phyloP scores from a whole-genome alignment of 257 asterid genomes.

The Solanum paucissectum region DNA sequence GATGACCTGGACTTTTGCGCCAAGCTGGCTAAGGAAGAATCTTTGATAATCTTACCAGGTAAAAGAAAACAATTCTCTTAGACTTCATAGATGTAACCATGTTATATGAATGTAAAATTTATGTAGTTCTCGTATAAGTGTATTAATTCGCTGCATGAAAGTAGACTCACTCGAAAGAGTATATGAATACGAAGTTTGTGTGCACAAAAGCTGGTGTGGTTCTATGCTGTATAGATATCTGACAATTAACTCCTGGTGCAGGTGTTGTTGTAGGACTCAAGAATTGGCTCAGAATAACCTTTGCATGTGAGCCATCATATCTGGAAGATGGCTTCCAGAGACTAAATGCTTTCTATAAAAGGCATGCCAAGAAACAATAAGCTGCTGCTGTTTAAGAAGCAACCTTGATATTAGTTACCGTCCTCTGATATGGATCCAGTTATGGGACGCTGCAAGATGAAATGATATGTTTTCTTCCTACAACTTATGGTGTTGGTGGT shows the following conservation, averaged over 20 bases:
- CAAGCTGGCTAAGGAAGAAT: conserved; percentile 58
- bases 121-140: too few relatives aligned
- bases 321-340: conserved; percentile 54
- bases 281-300: conserved; percentile 72
- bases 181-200: background rate
- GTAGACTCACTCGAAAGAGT: background rate
- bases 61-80: background rate
- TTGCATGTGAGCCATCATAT: conserved; percentile 55
- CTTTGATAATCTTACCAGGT: conserved; percentile 58
- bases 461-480: background rate
- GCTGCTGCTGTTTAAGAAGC: background rate
- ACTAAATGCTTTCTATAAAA: conserved; percentile 44
- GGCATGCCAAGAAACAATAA: conserved; percentile 57
- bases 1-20: conserved; percentile 62
- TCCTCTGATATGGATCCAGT: background rate
- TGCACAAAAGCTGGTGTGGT: background rate
- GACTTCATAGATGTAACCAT: background rate
- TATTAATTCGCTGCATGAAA: too few relatives aligned
- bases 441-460: background rate
- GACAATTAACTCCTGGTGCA: conserved; percentile 9
- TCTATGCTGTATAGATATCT: background rate
- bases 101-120: background rate
- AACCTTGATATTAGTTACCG: background rate
- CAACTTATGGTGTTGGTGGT: background rate
- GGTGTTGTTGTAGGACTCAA: conserved; percentile 64